Evolutionary conservation across 306 rosid species (phyloP), one percentile per base, ranked within the genome.

Genomic region (Alnus glutinosa): DNA sequence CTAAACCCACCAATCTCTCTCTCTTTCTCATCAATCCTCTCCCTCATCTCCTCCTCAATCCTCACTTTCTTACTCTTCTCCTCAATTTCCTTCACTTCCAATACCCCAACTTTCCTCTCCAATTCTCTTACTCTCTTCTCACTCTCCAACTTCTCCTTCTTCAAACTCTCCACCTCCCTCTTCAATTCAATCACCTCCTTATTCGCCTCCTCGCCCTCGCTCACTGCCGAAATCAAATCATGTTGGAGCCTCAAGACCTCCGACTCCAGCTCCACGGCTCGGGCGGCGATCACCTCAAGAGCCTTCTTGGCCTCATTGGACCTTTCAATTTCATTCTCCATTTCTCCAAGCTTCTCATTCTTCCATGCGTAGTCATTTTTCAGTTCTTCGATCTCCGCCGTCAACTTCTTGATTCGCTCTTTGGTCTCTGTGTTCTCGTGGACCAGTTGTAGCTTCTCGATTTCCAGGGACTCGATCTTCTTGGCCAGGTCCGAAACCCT

Each of bases 21-120:
- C 67, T 96, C 98, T 81, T 91, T 89, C 59, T 76, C 92, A 36
- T 63, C 94, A 75, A 95, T 55, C 55, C 67, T 82, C 32, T 90
- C 99, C 74, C 92, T 90, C 89, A 87, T 71, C 48, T 89, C 94
- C 86, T 96, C 99, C 87, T 93, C 98, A 59, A 84, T 81, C 82
- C 97, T 83, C 52, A 93, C 83, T 81, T 83, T 89, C 89, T 90
- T 96, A 81, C 89, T 90, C 90, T 83, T 89, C 70, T 91, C 99
- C 87, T 96, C 99, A n/a, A 85, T 70, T 55, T 93, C 99, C 85
- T 85, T 96, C 74, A 76, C 87, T 85, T 96, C 99, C 74, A 95
- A 73, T 75, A 81, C 86, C 55, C 90, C 94, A 71, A 89, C 63
- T 77, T 82, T 93, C 89, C 86, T 95, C 93, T 95, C 99, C 86